Conservation (phyloP, 2,329 filamentous ascomycete genomes). For the Phialemoniopsis sp. region DNA sequence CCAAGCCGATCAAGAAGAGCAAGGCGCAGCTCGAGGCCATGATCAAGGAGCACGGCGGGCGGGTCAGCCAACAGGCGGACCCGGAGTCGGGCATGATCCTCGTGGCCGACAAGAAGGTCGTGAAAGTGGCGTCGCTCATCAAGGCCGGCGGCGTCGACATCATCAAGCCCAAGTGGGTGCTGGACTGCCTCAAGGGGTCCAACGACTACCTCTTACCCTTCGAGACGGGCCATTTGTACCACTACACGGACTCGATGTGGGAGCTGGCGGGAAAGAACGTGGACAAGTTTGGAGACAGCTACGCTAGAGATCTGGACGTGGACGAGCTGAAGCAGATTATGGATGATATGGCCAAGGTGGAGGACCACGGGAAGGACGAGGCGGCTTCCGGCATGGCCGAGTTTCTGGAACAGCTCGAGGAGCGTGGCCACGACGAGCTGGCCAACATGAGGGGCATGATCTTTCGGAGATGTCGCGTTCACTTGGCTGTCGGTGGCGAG, state of each 20-base stretch:
- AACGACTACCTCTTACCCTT: slow-evolving; percentile 55
- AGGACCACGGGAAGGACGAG: slow-evolving; percentile 14
- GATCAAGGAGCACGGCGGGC: slow-evolving; percentile 80
- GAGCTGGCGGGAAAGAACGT: slow-evolving; percentile 56
- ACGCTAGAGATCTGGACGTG: slow-evolving; percentile 54
- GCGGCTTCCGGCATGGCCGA: slow-evolving; percentile 33
- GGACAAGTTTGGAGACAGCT: slow-evolving; percentile 82
- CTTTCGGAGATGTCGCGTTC: slow-evolving; percentile 42
- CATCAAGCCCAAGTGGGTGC: slow-evolving; percentile 75
- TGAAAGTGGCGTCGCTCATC: slow-evolving; percentile 80
- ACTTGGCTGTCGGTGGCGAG: slow-evolving; percentile 26
- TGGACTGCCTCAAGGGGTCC: slow-evolving; percentile 66
- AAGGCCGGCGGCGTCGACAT: slow-evolving; percentile 63
- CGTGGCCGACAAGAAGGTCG: slow-evolving; percentile 72
- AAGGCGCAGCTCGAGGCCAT: slow-evolving; percentile 78
- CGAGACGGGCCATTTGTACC: slow-evolving; percentile 66
- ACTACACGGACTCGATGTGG: slow-evolving; percentile 53
- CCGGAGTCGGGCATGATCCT: slow-evolving; percentile 61
- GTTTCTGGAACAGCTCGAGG: slow-evolving; percentile 52
- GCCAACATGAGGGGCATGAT: slow-evolving; percentile 44
- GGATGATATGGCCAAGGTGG: slow-evolving; percentile 11
- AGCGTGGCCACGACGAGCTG: slow-evolving; percentile 51
- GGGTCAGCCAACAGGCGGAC: slow-evolving; percentile 68
- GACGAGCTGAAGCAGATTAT: slow-evolving; percentile 36
- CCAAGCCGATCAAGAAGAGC: slow-evolving; percentile 64